Conservation (phyloP, 345 rosid genomes). For the Draba incana region DNA sequence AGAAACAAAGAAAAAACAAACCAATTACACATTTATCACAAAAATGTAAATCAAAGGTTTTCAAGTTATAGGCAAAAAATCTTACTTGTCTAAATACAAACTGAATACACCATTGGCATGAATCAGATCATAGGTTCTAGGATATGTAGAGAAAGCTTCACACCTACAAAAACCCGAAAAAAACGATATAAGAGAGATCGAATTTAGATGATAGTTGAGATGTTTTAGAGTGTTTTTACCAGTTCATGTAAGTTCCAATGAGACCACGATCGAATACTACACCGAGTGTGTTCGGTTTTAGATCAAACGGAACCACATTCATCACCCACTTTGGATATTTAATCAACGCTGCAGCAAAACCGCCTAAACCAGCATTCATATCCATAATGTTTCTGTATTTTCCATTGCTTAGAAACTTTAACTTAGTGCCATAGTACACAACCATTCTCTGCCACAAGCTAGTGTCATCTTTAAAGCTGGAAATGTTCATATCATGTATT, state of each 20-base stretch:
- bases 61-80: background rate
- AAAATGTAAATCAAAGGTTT: conserved; percentile 10
- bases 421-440: conserved; percentile 47
- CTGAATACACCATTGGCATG: conserved; percentile 67
- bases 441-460: conserved; percentile 54
- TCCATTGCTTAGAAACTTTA: conserved; percentile 47
- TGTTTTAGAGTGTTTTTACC: conserved; percentile 49
- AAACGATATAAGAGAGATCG: background rate
- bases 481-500: conserved; percentile 42
- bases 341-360: conserved; percentile 66
- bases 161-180: conserved; percentile 44
- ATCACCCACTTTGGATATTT: conserved; percentile 69
- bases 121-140: conserved; percentile 56
- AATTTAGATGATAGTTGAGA: background rate
- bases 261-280: conserved; percentile 69
- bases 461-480: conserved; percentile 47
- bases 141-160: conserved; percentile 66
- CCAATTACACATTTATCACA: conserved; percentile 1
- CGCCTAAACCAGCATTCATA: conserved; percentile 75
- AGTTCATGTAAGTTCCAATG: conserved; percentile 71
- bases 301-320: conserved; percentile 63
- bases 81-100: conserved; percentile 68
- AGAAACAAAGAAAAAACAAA: background rate
- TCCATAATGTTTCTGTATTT: conserved; percentile 67
- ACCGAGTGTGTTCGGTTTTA: conserved; percentile 54